These are phyloP conservation scores for Penstemon newberryi DNA, from an alignment of 257 asterid species.

Conservation along the genomic window DNA sequence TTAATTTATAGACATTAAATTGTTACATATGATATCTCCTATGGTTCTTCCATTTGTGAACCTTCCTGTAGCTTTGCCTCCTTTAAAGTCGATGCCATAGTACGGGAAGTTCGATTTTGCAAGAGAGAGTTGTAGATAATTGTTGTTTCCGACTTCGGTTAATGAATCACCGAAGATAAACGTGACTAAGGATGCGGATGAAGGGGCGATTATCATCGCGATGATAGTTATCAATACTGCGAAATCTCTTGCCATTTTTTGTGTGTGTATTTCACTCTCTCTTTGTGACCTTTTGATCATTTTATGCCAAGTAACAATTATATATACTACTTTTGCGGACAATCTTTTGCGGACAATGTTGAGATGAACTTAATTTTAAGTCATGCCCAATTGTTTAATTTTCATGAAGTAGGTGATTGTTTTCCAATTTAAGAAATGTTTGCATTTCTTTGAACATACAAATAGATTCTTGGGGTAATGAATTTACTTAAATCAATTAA, in stretches of 20 bases:
- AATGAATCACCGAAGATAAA: conserved; percentile 81
- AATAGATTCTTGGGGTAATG: background rate
- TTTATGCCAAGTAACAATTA: background rate
- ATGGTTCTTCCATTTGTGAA: conserved; percentile 84
- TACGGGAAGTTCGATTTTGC: conserved; percentile 68
- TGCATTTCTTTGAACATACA: conserved; percentile 6
- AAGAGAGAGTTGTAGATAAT: conserved; percentile 59
- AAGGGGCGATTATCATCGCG: background rate
- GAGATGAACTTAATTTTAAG: too few relatives aligned
- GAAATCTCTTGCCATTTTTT: conserved; percentile 19
- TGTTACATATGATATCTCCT: conserved; percentile 45
- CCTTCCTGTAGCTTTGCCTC: conserved; percentile 73
- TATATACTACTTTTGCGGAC: conserved; percentile 32
- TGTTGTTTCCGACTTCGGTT: conserved; percentile 87
- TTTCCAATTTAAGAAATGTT: background rate
- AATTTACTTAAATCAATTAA: conserved; percentile 4
- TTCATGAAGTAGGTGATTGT: too few relatives aligned
- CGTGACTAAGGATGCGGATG: conserved; percentile 50
- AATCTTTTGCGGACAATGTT: too few relatives aligned
- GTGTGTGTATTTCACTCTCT: background rate
- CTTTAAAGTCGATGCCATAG: conserved; percentile 68
- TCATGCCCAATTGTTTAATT: too few relatives aligned
- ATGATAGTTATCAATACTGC: conserved; percentile 23
- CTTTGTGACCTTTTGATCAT: background rate
- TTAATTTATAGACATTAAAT: too few relatives aligned